Evolutionary conservation across 2,329 filamentous ascomycete species (phyloP), one percentile per base, ranked within the genome.

Genomic region (Talaromyces sp.): DNA sequence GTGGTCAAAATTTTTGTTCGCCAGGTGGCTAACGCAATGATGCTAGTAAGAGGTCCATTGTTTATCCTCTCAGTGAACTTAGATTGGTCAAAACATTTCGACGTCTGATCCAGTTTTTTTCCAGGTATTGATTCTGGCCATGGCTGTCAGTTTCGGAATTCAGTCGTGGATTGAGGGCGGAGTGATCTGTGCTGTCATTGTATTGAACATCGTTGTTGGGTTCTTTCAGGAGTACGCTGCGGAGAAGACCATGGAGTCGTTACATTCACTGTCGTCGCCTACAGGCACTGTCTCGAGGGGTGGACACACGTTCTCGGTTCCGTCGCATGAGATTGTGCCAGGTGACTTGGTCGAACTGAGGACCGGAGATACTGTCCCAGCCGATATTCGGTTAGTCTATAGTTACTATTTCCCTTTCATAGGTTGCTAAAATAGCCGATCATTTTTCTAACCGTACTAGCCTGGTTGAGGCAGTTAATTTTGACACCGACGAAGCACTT

Each of bases 71-170:
- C n/a, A 33, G 19, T 19, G 1, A 39, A 14, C 10, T 11, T 6
- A 14, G 9, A 11, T 10, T 61, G n/a, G n/a, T n/a, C n/a, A n/a
- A n/a, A n/a, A n/a, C n/a, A n/a, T n/a, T n/a, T n/a, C n/a, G n/a
- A n/a, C n/a, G n/a, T n/a, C n/a, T n/a, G n/a, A n/a, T n/a, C n/a
- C n/a, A n/a, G n/a, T n/a, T n/a, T n/a, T n/a, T n/a, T n/a, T n/a
- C n/a, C n/a, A 90, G 87, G 86, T 90, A 53, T 85, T 92, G 60
- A 82, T 91, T 63, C 85, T 90, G 66, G 88, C 89, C 62, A 90
- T 89, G 85, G 86, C 85, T 51, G 78, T 82, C 46, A 80, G 79
- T 65, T 82, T 80, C 63, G 82, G 80, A 29, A 81, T 83, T 20
- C 69, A 77, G 32, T 82, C 83, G 54, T 84, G 77, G 65, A 80